Evolutionary conservation across 768 basidiomycete genomes (phyloP), one percentile per base, ranked within the genome.

Genomic region (Mycena epipterygia): DNA sequence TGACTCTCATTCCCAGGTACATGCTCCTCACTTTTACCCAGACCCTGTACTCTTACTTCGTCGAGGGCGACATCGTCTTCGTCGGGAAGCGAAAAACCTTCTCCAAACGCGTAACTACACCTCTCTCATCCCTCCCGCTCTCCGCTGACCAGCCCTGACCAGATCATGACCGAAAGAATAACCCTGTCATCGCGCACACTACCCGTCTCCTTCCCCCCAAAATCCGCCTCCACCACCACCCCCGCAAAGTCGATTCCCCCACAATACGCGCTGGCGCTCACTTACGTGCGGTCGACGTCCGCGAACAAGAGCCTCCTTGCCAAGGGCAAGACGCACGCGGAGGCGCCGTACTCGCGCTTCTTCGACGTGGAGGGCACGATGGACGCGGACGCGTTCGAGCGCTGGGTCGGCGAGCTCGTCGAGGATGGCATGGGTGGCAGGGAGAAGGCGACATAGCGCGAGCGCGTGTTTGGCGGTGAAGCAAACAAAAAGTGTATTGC

Each of bases 121-220:
- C 17, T 58, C 35, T 17, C 41, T 14, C 58, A 60, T 44, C 52
- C 41, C 23, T 71, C 46, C 30, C 62, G 35, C 87, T 88, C 17
- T 81, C 82, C 49, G 39, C 52, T 61, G 27, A 66, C 23, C 23
- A 61, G 19, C 44, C 23, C 29, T n/a, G 9, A 79, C 19, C 33
- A 97, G 93, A 97, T 98, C 77, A 91, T 97, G 53, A 95, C 95
- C 3, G 96, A 98, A 78, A 90, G 92, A 72, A 89, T 98, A 81
- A 93, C 91, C 32, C 86, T 97, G 64, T 87, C 89, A 25, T 93
- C 95, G 5, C 85, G 84, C 33, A 93, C 94, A 5, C 74, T 84
- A 19, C 91, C 94, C 35, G 85, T 86, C 29, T 83, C 83, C 23
- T 84, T 84, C 27, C 70, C 82, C 42, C 52, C 77, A 30, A 68